Base-by-base conservation (phyloP, 371 early-diverging fungal genomes). In the Actinomucor elegans region DNA sequence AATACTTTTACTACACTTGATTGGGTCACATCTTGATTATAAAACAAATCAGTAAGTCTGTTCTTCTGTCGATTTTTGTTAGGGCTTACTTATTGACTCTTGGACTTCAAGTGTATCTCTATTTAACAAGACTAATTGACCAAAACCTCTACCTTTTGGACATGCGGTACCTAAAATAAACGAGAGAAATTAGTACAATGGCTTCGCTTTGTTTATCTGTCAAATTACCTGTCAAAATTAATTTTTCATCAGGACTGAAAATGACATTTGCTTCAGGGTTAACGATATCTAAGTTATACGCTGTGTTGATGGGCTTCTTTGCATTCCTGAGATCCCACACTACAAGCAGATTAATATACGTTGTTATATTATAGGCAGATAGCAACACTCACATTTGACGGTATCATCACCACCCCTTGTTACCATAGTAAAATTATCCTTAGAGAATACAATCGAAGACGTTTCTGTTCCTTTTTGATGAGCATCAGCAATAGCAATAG, bases 291-390 rank as follows among this genome's bases (percentile, higher is more conserved):
- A 96, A 60, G 35, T 84, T 73, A 6, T 76, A 69, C 0, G 79
- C 82, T n/a, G 67, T 62, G 0, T 79, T 69, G 1, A 94, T 66
- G 0, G 94, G 87, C 17, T 73, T 72, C 44, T 73, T 83, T 53
- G 89, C 67, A 18, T 87, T 85, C 46, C 98, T 80, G 14, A 91
- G 57, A 60, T 97, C 98, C 95, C 95, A 97, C 14, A 96, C 87
- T 87, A 66, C 23, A 24, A 18, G 17, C n/a, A 14, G 10, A 9
- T 45, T 36, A 32, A 11, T 11, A 5, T 18, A 24, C 34, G 17
- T 10, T 27, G 8, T 47, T 47, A 15, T 21, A 33, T n/a, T 35
- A 20, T 28, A 33, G 18, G 11, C n/a, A n/a, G n/a, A n/a, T n/a
- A 21, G 27, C 5, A 53, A 7, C 0, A 40, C 73, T 36, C 74